Evolutionary conservation across 1,139 yeast species (phyloP).

Genomic region (Ogataea hybrid): DNA sequence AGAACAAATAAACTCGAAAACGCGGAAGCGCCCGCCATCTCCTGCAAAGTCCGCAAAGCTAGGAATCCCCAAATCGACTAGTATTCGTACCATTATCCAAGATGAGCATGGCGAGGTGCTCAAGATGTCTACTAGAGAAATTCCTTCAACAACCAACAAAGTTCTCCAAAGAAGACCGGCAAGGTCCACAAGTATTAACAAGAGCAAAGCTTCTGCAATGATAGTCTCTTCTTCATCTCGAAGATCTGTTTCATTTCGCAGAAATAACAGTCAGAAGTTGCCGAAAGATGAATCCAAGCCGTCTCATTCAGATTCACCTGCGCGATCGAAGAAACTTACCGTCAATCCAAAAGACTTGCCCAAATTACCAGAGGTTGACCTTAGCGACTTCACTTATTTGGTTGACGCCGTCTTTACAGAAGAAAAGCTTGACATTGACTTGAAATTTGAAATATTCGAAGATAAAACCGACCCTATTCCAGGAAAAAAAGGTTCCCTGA

Average conservation of each 20-base stretch:
- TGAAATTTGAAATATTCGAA: conserved; percentile 2
- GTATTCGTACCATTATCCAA: conserved; percentile 44
- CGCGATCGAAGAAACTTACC: conserved; percentile 7
- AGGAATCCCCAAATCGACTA: conserved; percentile 39
- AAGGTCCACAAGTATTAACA: conserved; percentile 17
- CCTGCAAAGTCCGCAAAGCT: conserved; percentile 6
- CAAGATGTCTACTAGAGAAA: conserved; percentile 29
- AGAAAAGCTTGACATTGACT: conserved; percentile 2
- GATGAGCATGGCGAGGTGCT: conserved; percentile 37
- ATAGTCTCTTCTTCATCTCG: conserved; percentile 38
- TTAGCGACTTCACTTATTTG: conserved; percentile 31
- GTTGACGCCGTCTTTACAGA: conserved; percentile 32
- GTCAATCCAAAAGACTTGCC: conserved; percentile 25
- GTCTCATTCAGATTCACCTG: background rate
- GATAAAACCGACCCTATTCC: background rate
- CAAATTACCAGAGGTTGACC: conserved; percentile 27
- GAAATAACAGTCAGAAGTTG: conserved; percentile 1
- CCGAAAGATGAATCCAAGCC: background rate
- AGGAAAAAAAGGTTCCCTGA: too few species aligned
- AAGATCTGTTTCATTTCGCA: conserved; percentile 37
- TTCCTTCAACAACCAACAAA: conserved; percentile 12
- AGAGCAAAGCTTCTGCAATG: conserved; percentile 26
- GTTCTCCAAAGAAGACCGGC: conserved; percentile 1
- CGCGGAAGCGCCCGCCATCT: conserved; percentile 9
- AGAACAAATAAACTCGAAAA: conserved; percentile 1